Percentiles rank a stretch among this genome's conserved stretches.
Conservation (phyloP, 2,329 filamentous ascomycete species). For the Penicillium sp. region DNA sequence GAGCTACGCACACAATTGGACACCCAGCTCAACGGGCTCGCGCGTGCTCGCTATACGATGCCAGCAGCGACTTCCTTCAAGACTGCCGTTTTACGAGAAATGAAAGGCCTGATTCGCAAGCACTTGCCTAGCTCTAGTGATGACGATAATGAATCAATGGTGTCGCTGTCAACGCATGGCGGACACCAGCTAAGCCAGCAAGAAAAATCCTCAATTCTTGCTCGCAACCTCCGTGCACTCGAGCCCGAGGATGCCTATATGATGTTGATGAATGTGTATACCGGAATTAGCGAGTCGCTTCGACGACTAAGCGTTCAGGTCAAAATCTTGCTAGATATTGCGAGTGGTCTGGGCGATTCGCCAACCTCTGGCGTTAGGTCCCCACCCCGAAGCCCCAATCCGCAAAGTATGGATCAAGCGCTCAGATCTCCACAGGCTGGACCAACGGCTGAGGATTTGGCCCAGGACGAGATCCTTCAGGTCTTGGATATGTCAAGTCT, state of each 20-base stretch:
- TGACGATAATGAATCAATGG: constrained; percentile 87
- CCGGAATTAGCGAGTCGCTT: constrained; percentile 82
- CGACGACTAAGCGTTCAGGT: constrained; percentile 85
- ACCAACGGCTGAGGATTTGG: constrained; percentile 31
- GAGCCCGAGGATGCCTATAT: constrained; percentile 83
- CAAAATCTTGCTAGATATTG: constrained; percentile 92
- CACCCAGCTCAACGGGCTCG: constrained; percentile 74
- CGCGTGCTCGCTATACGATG: constrained; percentile 76
- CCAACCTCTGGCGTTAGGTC: constrained; percentile 45
- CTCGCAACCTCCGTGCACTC: constrained; percentile 81
- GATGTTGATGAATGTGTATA: constrained; percentile 79
- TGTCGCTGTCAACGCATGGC: constrained; percentile 77
- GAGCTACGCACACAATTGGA: constrained; percentile 70
- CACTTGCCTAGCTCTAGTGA: constrained; percentile 91
- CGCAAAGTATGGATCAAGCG: constrained; percentile 47
- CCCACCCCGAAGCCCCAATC: constrained; percentile 50
- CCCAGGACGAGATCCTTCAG: constrained; percentile 63
- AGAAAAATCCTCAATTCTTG: constrained; percentile 85
- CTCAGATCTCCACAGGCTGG: constrained; percentile 29
- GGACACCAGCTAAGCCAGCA: constrained; percentile 73
- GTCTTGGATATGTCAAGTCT: constrained; percentile 67
- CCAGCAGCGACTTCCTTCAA: constrained; percentile 82
- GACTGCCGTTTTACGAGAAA: constrained; percentile 80
- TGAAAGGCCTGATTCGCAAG: constrained; percentile 79
- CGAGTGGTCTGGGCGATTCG: constrained; percentile 60